These are phyloP conservation scores for Rosa persica DNA, from an alignment of 306 rosid species.

Conservation along the genomic window DNA sequence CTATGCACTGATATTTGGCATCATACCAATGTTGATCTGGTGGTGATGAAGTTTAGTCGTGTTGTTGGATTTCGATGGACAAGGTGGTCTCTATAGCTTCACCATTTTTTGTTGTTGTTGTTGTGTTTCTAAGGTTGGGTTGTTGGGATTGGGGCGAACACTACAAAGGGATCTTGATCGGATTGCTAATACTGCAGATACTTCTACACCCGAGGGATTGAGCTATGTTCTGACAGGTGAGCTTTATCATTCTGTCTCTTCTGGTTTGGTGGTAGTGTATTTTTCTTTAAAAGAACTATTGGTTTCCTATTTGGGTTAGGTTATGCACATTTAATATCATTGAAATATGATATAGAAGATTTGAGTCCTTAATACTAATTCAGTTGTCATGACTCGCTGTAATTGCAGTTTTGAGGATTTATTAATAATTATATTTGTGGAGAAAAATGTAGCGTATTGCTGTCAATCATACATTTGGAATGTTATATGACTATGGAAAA, in stretches of 20 bases:
- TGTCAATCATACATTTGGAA: neutral
- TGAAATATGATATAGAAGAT: neutral
- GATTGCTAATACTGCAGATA: slow-evolving; percentile 91
- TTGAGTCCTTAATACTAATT: no score
- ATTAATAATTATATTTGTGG: neutral
- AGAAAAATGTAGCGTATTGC: neutral
- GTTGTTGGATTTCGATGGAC: slow-evolving; percentile 10
- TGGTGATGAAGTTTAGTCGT: neutral
- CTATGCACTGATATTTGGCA: no score
- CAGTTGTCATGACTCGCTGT: neutral
- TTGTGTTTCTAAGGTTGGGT: slow-evolving; percentile 62
- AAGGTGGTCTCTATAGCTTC: slow-evolving; percentile 15
- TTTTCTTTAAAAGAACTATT: neutral
- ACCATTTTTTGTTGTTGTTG: neutral
- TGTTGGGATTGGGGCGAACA: slow-evolving; percentile 83
- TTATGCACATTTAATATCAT: neutral
- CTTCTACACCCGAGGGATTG: slow-evolving; percentile 82
- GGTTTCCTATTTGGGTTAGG: neutral
- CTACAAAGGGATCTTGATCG: slow-evolving; percentile 88
- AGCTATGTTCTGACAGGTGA: slow-evolving; percentile 85
- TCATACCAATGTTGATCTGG: neutral
- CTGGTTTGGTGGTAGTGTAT: slow-evolving; percentile 11
- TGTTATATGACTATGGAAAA: neutral
- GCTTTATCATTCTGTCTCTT: slow-evolving; percentile 23
- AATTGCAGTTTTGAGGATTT: neutral